Base-by-base conservation (phyloP, 2,329 filamentous ascomycete species). In the Fusarium sp. region DNA sequence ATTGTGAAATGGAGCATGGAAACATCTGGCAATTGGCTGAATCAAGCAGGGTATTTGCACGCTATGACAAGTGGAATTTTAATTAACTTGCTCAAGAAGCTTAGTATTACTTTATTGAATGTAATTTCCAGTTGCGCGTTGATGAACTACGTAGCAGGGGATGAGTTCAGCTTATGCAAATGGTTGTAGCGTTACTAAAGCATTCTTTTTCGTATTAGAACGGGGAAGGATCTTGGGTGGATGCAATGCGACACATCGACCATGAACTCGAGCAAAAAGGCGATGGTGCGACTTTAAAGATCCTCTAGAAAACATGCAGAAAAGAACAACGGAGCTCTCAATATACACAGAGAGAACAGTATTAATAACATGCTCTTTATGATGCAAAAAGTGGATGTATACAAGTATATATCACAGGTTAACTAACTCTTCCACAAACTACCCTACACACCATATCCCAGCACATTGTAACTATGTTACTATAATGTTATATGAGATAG, bases 221-320 rank as follows among this genome's bases (percentile, higher is more conserved):
- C 28, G 6, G 12, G 28, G 7, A 13, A 30, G 12, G 6, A 30
- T 30, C 12, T 6, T 13, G 28, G 12, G 12, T 30, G 28, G 6
- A 13, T 30, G 7, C 12, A 3, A 13, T 4, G 28, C 28, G 2
- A 3, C 28, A 30, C 6, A 30, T 13, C 1, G 1, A 13, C 6
- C 12, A 30, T 7, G 12, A 7, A 6, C 28, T 30, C 12, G 12
- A 30, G 28, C 12, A 30, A 30, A 12, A 13, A 13, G 12, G 28
- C 12, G 6, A 30, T 30, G 6, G 12, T 37, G 34, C 3, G 6
- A 7, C 6, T 11, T n/a, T n/a, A 6, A n/a, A n/a, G 18, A 10
- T 10, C 9, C 3, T n/a, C 16, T 3, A 12, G 1, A n/a, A 11
- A 3, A 4, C 9, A 18, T 10, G 6, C 9, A 18, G 16, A 37